Percentiles rank a stretch among this genome's conserved stretches.
Conservation (phyloP, 805 yeast genomes). For the Wickerhamomyces rabaulensis region DNA sequence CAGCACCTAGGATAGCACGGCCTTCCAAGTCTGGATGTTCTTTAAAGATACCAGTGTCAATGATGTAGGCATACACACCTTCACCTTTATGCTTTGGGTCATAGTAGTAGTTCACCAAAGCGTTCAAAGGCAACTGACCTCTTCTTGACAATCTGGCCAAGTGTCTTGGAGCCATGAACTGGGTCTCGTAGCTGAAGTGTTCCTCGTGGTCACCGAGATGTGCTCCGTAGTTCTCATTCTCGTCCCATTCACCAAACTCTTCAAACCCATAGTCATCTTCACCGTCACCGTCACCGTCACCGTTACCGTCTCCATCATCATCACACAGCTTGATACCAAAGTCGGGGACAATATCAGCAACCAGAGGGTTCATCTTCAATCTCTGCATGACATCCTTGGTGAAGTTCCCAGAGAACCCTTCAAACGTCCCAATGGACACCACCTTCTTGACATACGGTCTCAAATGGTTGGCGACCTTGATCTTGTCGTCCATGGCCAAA, state of each 20-base stretch:
- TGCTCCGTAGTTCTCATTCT: conserved; percentile 9
- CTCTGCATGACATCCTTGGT: conserved; percentile 40
- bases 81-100: conserved; percentile 44
- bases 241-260: conserved; percentile 23
- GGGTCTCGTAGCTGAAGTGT: conserved; percentile 21
- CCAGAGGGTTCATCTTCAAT: conserved; percentile 53
- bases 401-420: conserved; percentile 64
- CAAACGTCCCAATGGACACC: conserved; percentile 65
- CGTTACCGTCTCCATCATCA: conserved; percentile 17
- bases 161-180: conserved; percentile 57
- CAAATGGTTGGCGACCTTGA: conserved; percentile 34
- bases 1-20: conserved; percentile 53
- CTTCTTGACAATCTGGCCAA: conserved; percentile 58
- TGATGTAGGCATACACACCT: conserved; percentile 66
- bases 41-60: conserved; percentile 77
- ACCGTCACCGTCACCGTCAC: conserved; percentile 10
- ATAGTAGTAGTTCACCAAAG: conserved; percentile 40
- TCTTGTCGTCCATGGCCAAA: conserved; percentile 17
- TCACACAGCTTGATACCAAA: conserved; percentile 53
- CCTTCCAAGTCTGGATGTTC: conserved; percentile 61
- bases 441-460: conserved; percentile 42
- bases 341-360: conserved; percentile 68
- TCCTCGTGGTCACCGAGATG: not conserved
- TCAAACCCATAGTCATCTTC: not conserved
- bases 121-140: conserved; percentile 27